Evolutionary conservation across 1,284 basidiomycete genomes (phyloP), one percentile per base, ranked within the genome.

Genomic region (Calocybe gambosa): DNA sequence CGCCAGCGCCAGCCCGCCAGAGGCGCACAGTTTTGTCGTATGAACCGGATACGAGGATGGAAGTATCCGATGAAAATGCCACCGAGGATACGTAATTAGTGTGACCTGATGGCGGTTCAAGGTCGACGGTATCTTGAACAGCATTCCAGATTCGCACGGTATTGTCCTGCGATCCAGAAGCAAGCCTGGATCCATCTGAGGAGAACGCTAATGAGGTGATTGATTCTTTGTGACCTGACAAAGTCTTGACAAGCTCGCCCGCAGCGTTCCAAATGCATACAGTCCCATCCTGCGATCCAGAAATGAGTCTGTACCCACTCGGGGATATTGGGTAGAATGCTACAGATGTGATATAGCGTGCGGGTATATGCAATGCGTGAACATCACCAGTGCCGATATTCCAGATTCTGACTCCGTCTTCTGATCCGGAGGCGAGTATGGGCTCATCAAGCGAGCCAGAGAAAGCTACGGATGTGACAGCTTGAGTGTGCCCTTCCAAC

Each of bases 21-120:
- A 49, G 38, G 23, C 40, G 31, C 31, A 44, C 47, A 10, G 47
- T 49, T 23, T 49, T 42, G 42, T 49, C 47, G 7, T 38, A 38
- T 12, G 47, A 49, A 13, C 47, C 42, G 39, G 42, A 44, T 10
- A 37, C 38, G 19, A 49, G 44, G 1, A 33, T 42, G n/a, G 38
- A 25, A 19, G 42, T 33, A 37, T 49, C 47, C 13, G 34, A 23
- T 7, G 47, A 44, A 12, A 49, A 29, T 13, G 47, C 47, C 19
- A 49, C 42, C 10, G 47, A 49, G 16, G 47, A 41, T 23, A 49
- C 42, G 44, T 40, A 41, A 37, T 42, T 41, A 20, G 39, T 33
- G 19, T 49, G 47, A 19, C 47, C 47, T 15, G 47, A 40, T 21
- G 44, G 47, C 7, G 33, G 40, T 16, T 37, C 42, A 18, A 44